Evolutionary conservation across 768 basidiomycete species (phyloP), one percentile per base, ranked within the genome.

Genomic region (Rhodosporidiobolus sp.): DNA sequence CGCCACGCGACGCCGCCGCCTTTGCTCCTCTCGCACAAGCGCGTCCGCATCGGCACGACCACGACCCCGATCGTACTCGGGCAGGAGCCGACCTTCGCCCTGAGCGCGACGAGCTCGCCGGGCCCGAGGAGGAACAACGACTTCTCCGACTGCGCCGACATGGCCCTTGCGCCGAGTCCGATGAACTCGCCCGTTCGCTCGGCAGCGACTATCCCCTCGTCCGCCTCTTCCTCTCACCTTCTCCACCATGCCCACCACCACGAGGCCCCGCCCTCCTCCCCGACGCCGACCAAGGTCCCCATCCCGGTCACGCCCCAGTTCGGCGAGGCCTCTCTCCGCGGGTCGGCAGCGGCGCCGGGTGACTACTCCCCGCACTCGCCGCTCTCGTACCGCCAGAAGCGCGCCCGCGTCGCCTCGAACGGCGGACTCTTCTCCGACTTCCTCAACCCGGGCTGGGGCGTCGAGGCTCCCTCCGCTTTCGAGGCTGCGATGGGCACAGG

Each of bases 361-460:
- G 69, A 75, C 63, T 75, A 75, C 59, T 68, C 69, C 24, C 74
- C 74, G 24, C 63, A 66, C 22, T 71, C 69, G 28, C 74, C 74
- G 8, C 63, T 64, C 26, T 62, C 58, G 56, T 67, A n/a, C 53
- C 69, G 74, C 50, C 48, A 45, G 22, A 58, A 57, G 6, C 65
- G 74, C 26, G 55, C 53, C 12, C 57, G 74, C 32, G 55, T 71
- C 46, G 50, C 55, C 49, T 59, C 56, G 48, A 63, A 63, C 52
- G 62, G 64, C 57, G 74, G 69, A 8, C 53, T 66, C n/a, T n/a
- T n/a, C n/a, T n/a, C n/a, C 43, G 28, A 58, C 38, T 34, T 70
- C 65, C 63, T 67, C 62, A 4, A 59, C 19, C 60, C 50, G 58
- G 34, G 2, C 45, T 48, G 52, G n/a, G 58, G 68, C 11, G 58